Conservation (phyloP, 2,329 filamentous ascomycete genomes). For the Scytalidium sp. region DNA sequence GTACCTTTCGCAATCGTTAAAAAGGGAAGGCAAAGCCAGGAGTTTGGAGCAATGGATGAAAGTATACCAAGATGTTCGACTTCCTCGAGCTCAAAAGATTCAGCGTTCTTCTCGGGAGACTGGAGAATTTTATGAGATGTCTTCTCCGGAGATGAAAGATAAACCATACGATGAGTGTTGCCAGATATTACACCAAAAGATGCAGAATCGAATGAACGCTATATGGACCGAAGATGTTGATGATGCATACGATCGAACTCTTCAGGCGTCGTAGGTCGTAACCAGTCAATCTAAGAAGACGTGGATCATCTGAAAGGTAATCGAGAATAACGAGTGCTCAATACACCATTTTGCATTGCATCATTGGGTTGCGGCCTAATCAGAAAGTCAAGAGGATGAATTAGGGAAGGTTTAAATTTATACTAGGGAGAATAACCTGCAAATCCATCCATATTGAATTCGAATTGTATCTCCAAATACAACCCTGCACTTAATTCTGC, state of each 20-base stretch:
- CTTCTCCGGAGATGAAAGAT: conserved; percentile 29
- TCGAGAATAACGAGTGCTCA: too few species aligned
- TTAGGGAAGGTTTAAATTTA: too few species aligned
- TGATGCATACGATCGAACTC: conserved; percentile 3
- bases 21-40: neutral
- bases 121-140: conserved; percentile 32
- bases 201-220: conserved; percentile 28
- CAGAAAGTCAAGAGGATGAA: too few species aligned
- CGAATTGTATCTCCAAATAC: too few species aligned
- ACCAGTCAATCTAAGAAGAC: too few species aligned
- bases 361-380: too few species aligned
- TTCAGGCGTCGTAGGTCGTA: too few species aligned
- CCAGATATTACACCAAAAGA: conserved; percentile 23
- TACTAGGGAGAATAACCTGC: too few species aligned
- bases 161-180: conserved; percentile 32
- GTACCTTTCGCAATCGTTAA: neutral
- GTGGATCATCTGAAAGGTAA: too few species aligned
- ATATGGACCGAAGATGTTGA: conserved; percentile 32
- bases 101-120: conserved; percentile 27
- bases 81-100: conserved; percentile 28
- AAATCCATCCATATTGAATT: too few species aligned
- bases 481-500: too few species aligned
- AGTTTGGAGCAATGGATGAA: neutral
- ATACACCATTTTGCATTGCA: too few species aligned
- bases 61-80: conserved; percentile 5